Evolutionary conservation across 2,329 filamentous ascomycete genomes (phyloP).

Genomic region (Diaporthe citri): DNA sequence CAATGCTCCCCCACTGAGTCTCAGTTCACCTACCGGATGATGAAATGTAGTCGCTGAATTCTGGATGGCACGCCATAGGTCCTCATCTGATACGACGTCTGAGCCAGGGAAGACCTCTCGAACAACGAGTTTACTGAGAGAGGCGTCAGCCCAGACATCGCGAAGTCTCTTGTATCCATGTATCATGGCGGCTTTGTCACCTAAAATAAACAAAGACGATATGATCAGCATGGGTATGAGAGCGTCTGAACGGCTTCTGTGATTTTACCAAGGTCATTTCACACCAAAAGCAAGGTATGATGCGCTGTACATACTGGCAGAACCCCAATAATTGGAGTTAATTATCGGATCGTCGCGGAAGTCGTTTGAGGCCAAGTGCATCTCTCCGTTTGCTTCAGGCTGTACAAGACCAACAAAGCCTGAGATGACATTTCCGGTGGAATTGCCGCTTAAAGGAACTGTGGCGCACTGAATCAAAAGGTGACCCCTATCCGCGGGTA

Average conservation of each 20-base stretch:
- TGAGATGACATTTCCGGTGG: not conserved
- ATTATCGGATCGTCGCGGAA: conserved; percentile 11
- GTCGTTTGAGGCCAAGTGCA: not conserved
- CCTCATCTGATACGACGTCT: not conserved
- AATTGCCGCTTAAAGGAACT: not conserved
- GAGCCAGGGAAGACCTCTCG: conserved; percentile 2
- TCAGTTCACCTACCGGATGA: not conserved
- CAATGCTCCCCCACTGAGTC: too few species aligned
- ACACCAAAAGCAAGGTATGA: not conserved
- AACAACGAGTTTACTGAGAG: not conserved
- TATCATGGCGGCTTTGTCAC: conserved; percentile 3
- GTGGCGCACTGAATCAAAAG: not conserved
- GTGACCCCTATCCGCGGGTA: not conserved
- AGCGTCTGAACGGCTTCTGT: not conserved
- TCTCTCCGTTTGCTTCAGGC: conserved; percentile 1
- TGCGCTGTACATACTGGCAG: not conserved
- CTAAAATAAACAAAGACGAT: not conserved
- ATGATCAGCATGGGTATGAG: not conserved
- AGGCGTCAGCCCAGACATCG: not conserved
- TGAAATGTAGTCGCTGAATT: conserved; percentile 10
- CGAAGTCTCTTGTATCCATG: conserved; percentile 6
- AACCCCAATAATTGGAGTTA: not conserved
- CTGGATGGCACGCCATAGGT: not conserved
- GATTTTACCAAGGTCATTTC: not conserved
- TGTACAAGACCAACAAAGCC: conserved; percentile 1